phyloP scores from a whole-genome alignment of 495 filamentous ascomycete species.

The Trichoderma reesei region DNA sequence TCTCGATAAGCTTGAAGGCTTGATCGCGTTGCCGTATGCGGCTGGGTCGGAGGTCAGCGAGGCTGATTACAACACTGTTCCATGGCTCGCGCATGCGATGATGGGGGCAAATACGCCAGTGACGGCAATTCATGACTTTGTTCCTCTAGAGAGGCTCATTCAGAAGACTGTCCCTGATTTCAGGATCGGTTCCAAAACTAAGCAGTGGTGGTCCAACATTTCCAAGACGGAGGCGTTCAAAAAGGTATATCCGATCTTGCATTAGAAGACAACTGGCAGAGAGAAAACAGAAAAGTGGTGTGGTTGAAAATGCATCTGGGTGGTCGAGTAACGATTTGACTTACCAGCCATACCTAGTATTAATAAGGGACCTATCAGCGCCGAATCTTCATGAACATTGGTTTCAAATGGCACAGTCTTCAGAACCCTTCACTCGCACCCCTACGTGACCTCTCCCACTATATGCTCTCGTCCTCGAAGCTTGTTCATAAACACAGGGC shows the following conservation, averaged over 20 bases:
- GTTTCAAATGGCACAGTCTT: no score
- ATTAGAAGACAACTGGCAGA: neutral
- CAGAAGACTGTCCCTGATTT: neutral
- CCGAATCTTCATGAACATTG: no score
- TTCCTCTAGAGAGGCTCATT: neutral
- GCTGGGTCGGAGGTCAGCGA: neutral
- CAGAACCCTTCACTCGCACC: no score
- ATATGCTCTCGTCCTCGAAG: no score
- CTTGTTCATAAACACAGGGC: no score
- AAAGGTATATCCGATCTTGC: neutral
- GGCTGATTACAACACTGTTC: neutral
- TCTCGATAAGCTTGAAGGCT: neutral
- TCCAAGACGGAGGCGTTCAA: neutral
- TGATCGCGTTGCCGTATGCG: neutral
- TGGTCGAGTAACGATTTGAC: no score
- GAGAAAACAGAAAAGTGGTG: no score
- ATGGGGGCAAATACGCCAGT: neutral
- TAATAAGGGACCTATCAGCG: no score
- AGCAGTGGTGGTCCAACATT: neutral
- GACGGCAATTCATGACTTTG: neutral
- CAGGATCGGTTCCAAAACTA: neutral
- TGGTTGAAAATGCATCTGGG: no score
- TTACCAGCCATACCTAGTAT: no score
- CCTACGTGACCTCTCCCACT: no score
- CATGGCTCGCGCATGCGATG: neutral